Base-by-base conservation (phyloP, 129 eudicot genomes). In the Centella asiatica region DNA sequence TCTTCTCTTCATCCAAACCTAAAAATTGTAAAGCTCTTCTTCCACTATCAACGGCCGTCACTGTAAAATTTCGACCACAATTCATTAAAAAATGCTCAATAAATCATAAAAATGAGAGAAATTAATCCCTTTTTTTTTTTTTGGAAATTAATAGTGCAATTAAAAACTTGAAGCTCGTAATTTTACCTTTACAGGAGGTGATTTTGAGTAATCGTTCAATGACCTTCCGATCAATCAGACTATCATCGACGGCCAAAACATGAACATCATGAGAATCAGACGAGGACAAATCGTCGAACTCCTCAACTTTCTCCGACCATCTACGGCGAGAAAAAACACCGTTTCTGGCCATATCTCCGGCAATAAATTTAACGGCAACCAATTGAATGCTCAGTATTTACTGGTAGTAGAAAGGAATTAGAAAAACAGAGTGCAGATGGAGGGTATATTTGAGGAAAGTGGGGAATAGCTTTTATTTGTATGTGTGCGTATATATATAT, bases 21-120 rank as follows among this genome's bases (percentile, higher is more conserved):
- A 90, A 58, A 67, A 61, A 90, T 58, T 90, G 86, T 55, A 86
- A 51, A 72, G 97, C 97, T 80, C 89, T 86, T 74, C 76, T 73
- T 47, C 97, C 97, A 81, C 95, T 90, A 51, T 90, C 97, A 22
- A 85, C 97, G 17, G 95, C 86, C 44, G 97, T 90, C 5, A 90
- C 97, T 89, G 94, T 51, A 63, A 57, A 9, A 34, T 6, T 13
- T 46, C 36, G 66, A 37, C 20, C 6, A 10, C 4, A 65, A 32
- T 20, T 31, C 22, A 39, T 15, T 25, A 6, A 76, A 4, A 50
- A 59, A 58, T 37, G n/a, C 12, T 48, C 34, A 29, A n/a, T 23
- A 19, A 52, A 2, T 22, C 1, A 46, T 19, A 46, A 0, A 11
- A 3, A 34, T 34, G 23, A 48, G n/a, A n/a, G n/a, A n/a, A n/a